Conservation (phyloP, 2,329 filamentous ascomycete species). For the Verticillium nubilum region DNA sequence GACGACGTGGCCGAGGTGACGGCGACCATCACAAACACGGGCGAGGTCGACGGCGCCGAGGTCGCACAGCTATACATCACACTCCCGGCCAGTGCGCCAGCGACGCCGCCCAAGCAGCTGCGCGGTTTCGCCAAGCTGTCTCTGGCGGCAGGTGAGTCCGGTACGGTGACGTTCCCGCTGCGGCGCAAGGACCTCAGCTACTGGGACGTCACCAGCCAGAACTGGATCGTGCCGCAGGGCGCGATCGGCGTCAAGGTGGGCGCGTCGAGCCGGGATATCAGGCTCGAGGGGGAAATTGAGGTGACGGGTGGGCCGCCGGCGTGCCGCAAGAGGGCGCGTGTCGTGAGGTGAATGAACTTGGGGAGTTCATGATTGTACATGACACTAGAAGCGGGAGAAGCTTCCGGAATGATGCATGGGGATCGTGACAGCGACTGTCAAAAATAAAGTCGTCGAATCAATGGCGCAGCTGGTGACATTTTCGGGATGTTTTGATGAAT, state of each 20-base stretch:
- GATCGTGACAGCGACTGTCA: not conserved
- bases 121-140: slow-evolving; percentile 60
- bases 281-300: slow-evolving; percentile 23
- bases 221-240: slow-evolving; percentile 51
- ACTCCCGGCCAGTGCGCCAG: slow-evolving; percentile 31
- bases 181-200: slow-evolving; percentile 61
- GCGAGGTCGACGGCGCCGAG: slow-evolving; percentile 55
- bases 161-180: slow-evolving; percentile 45
- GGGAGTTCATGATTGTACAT: no score
- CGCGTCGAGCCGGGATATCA: slow-evolving; percentile 40
- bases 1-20: slow-evolving; percentile 44
- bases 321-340: not conserved
- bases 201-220: slow-evolving; percentile 54
- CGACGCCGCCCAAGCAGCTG: slow-evolving; percentile 51
- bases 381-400: not conserved
- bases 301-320: slow-evolving; percentile 2
- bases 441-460: not conserved
- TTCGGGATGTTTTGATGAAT: not conserved
- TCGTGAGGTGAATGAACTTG: not conserved
- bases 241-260: slow-evolving; percentile 36
- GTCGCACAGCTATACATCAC: slow-evolving; percentile 57
- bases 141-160: slow-evolving; percentile 41
- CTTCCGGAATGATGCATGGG: not conserved
- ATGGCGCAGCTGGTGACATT: not conserved
- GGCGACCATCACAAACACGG: slow-evolving; percentile 60